These are phyloP conservation scores for Hordeum marinum DNA, from an alignment of 176 grass and related monocot genomes.

Conservation along the genomic window DNA sequence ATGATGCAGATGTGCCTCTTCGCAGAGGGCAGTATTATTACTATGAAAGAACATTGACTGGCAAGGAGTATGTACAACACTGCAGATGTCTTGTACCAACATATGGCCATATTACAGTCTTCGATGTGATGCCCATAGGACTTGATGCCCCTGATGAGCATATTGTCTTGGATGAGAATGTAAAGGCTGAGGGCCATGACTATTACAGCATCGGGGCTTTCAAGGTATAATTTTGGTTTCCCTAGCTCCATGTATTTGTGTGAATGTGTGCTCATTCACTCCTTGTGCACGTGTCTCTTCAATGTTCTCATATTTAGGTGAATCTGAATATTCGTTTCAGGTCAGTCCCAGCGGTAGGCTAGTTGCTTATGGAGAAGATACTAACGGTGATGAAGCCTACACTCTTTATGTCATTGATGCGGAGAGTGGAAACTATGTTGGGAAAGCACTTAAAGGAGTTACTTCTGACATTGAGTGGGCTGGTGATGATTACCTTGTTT, in stretches of 20 bases:
- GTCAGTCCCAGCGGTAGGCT: constrained; percentile 82
- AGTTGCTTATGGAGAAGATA: constrained; percentile 83
- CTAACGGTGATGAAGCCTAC: constrained; percentile 85
- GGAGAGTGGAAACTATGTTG: constrained; percentile 55
- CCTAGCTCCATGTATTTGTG: background rate
- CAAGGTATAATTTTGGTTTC: constrained; percentile 33
- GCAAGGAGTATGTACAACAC: constrained; percentile 80
- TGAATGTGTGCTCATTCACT: background rate
- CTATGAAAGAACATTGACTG: constrained; percentile 64
- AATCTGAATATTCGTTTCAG: constrained; percentile 31
- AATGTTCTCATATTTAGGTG: background rate
- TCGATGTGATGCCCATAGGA: constrained; percentile 67
- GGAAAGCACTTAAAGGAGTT: constrained; percentile 55
- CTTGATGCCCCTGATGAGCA: constrained; percentile 63
- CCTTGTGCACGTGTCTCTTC: background rate
- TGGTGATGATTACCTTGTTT: constrained; percentile 71
- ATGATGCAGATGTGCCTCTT: constrained; percentile 54
- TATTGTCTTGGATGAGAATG: constrained; percentile 88
- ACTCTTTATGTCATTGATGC: constrained; percentile 72
- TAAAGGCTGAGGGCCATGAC: constrained; percentile 54
- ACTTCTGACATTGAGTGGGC: constrained; percentile 82
- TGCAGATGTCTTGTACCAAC: constrained; percentile 51
- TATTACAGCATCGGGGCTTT: constrained; percentile 81
- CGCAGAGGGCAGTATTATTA: constrained; percentile 68
- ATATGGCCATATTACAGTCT: constrained; percentile 41